These are phyloP conservation scores for Teunomyces lycoperdinae DNA, from an alignment of 805 yeast genomes.

Conservation along the genomic window DNA sequence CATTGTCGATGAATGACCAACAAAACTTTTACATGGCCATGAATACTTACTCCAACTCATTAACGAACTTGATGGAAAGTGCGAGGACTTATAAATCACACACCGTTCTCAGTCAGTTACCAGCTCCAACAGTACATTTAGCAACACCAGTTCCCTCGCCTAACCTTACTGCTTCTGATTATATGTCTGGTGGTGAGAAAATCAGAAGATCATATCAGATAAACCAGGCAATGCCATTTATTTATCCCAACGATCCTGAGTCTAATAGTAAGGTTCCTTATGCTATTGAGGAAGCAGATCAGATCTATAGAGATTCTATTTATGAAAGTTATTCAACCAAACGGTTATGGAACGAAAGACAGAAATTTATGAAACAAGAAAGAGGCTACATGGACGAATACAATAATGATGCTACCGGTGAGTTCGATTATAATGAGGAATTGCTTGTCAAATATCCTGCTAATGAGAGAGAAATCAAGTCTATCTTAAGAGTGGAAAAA, in stretches of 20 bases:
- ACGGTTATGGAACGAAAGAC: slow-evolving; percentile 72
- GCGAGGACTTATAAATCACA: slow-evolving; percentile 53
- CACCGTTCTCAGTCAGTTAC: slow-evolving; percentile 43
- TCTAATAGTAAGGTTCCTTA: slow-evolving; percentile 48
- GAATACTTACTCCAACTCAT: slow-evolving; percentile 46
- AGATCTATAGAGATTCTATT: slow-evolving; percentile 59
- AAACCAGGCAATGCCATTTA: slow-evolving; percentile 62
- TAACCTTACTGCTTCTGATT: slow-evolving; percentile 45
- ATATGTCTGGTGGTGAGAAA: slow-evolving; percentile 47
- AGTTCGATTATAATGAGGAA: slow-evolving; percentile 28
- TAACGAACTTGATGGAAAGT: slow-evolving; percentile 57
- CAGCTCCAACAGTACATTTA: slow-evolving; percentile 59
- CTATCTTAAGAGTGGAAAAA: slow-evolving; percentile 55
- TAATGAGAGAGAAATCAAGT: slow-evolving; percentile 31
- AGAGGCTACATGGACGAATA: slow-evolving; percentile 45
- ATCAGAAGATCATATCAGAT: slow-evolving; percentile 59
- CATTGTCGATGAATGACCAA: slow-evolving; percentile 17
- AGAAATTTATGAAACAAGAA: slow-evolving; percentile 69
- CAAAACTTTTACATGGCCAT: slow-evolving; percentile 37
- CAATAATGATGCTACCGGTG: slow-evolving; percentile 9
- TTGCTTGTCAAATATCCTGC: slow-evolving; percentile 29
- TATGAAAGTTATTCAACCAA: slow-evolving; percentile 64
- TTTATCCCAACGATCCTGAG: slow-evolving; percentile 49
- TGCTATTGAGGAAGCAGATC: slow-evolving; percentile 78
- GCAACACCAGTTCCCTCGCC: slow-evolving; percentile 93